phyloP scores from a whole-genome alignment of 2,329 filamentous ascomycete genomes.

The Alternaria sp. region DNA sequence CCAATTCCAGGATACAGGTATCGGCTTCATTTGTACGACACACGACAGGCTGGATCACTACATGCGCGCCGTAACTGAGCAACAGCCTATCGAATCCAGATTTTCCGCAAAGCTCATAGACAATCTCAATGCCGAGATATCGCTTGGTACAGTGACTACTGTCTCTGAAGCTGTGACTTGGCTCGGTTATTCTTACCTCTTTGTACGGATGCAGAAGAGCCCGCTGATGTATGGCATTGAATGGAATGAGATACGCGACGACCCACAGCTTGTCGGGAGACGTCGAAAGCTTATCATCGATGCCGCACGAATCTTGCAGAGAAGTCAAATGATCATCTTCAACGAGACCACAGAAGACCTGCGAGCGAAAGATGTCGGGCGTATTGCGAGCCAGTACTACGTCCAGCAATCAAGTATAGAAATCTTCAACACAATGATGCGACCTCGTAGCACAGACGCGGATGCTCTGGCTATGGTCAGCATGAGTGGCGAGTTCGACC shows the following conservation, averaged over 20 bases:
- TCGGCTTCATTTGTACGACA: slow-evolving; percentile 97
- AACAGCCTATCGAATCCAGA: slow-evolving; percentile 95
- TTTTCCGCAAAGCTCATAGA: slow-evolving; percentile 95
- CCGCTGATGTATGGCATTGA: slow-evolving; percentile 94
- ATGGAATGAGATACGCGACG: slow-evolving; percentile 87
- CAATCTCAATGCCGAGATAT: slow-evolving; percentile 94
- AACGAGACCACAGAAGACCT: slow-evolving; percentile 94
- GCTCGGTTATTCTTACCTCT: slow-evolving; percentile 97
- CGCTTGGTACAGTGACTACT: slow-evolving; percentile 92
- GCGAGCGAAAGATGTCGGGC: slow-evolving; percentile 90
- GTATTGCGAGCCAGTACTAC: slow-evolving; percentile 97
- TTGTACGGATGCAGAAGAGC: slow-evolving; percentile 93
- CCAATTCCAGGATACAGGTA: slow-evolving; percentile 96
- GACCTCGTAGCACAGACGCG: slow-evolving; percentile 80
- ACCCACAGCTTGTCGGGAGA: slow-evolving; percentile 84
- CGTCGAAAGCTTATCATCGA: slow-evolving; percentile 86
- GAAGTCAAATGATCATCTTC: slow-evolving; percentile 99
- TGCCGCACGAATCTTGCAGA: slow-evolving; percentile 83
- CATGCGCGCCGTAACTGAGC: slow-evolving; percentile 88
- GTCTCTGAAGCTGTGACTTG: slow-evolving; percentile 93
- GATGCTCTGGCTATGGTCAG: slow-evolving; percentile 96
- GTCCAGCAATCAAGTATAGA: slow-evolving; percentile 92
- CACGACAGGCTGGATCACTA: slow-evolving; percentile 94
- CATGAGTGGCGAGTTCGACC: slow-evolving; percentile 97
- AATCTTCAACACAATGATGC: slow-evolving; percentile 97